Conservation (phyloP, 163 green algal genomes). For the Scenedesmus sp. region DNA sequence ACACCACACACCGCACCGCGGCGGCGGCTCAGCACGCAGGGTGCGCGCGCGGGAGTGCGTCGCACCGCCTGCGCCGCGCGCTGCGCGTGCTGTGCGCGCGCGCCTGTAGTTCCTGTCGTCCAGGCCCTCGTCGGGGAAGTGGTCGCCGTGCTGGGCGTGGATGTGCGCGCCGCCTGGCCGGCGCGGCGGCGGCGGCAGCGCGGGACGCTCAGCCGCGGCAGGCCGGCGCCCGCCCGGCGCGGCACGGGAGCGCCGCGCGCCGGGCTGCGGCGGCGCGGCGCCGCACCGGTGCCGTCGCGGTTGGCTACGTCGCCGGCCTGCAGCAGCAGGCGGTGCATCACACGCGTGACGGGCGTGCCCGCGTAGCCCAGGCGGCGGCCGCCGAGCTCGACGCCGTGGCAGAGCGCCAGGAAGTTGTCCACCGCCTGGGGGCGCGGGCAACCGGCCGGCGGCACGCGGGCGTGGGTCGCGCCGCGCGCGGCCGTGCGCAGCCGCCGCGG, state of each 20-base stretch:
- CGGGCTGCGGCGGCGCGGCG: too few relatives aligned
- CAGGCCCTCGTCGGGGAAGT: constrained; percentile 33
- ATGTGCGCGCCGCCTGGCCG: constrained; percentile 31
- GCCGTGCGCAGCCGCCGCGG: too few relatives aligned
- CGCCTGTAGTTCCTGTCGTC: constrained; percentile 36
- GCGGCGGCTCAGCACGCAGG: too few relatives aligned
- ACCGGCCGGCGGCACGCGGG: too few relatives aligned
- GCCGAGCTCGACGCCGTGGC: constrained; percentile 21
- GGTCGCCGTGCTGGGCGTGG: constrained; percentile 7
- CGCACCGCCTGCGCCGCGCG: too few relatives aligned
- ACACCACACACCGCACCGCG: too few relatives aligned
- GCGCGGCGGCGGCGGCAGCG: not conserved
- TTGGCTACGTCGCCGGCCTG: constrained; percentile 26
- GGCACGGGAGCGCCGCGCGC: too few relatives aligned
- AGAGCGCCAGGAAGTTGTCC: constrained; percentile 36
- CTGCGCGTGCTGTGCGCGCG: too few relatives aligned
- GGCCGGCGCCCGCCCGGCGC: too few relatives aligned
- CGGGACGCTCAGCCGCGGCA: too few relatives aligned
- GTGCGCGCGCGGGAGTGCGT: too few relatives aligned
- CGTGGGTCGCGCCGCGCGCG: too few relatives aligned
- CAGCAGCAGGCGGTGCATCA: constrained; percentile 22
- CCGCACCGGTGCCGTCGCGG: constrained; percentile 24
- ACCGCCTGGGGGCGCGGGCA: constrained; percentile 8
- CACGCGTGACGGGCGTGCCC: constrained; percentile 15
- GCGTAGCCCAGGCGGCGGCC: constrained; percentile 5